A percentile compares a stretch with the other conserved stretches of the same genome.
Conservation (phyloP, 306 rosid genomes). For the Cicer chorassanicum region DNA sequence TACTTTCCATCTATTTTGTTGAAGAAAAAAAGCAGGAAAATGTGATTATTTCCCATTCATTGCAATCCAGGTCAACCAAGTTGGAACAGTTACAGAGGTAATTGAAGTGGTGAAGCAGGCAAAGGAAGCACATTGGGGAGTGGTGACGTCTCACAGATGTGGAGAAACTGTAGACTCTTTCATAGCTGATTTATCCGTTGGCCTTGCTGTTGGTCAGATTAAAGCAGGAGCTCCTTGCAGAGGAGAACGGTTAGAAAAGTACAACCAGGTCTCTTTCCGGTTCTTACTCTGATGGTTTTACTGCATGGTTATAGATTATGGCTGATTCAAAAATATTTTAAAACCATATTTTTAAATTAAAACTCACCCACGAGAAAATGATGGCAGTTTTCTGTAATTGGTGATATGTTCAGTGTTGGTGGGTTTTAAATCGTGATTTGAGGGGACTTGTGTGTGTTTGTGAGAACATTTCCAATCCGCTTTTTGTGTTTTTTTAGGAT, state of each 20-base stretch:
- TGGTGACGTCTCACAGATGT: slow-evolving; percentile 84
- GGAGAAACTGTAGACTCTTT: slow-evolving; percentile 93
- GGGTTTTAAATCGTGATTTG: not conserved
- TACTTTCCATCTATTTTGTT: slow-evolving; percentile 23
- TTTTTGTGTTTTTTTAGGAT: too few species aligned
- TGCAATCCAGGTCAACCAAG: slow-evolving; percentile 78
- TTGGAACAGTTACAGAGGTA: slow-evolving; percentile 91
- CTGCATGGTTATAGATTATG: slow-evolving; percentile 24
- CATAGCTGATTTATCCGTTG: slow-evolving; percentile 93
- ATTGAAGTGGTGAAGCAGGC: slow-evolving; percentile 87
- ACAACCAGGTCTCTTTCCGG: slow-evolving; percentile 76
- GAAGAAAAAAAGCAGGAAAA: slow-evolving; percentile 15
- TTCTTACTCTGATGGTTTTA: slow-evolving; percentile 40
- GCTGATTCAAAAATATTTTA: slow-evolving; percentile 28
- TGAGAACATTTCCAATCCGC: too few species aligned
- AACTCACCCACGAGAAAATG: not conserved
- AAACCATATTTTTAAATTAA: slow-evolving; percentile 9
- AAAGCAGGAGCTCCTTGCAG: slow-evolving; percentile 99
- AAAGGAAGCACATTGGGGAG: slow-evolving; percentile 86
- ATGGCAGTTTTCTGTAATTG: slow-evolving; percentile 6
- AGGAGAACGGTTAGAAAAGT: slow-evolving; percentile 93
- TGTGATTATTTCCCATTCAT: slow-evolving; percentile 42
- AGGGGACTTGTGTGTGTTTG: not conserved
- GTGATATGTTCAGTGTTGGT: not conserved
- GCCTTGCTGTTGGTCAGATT: slow-evolving; percentile 85